Evolutionary conservation across 2,329 filamentous ascomycete genomes (phyloP).

Genomic region (Beauveria brongniartii): DNA sequence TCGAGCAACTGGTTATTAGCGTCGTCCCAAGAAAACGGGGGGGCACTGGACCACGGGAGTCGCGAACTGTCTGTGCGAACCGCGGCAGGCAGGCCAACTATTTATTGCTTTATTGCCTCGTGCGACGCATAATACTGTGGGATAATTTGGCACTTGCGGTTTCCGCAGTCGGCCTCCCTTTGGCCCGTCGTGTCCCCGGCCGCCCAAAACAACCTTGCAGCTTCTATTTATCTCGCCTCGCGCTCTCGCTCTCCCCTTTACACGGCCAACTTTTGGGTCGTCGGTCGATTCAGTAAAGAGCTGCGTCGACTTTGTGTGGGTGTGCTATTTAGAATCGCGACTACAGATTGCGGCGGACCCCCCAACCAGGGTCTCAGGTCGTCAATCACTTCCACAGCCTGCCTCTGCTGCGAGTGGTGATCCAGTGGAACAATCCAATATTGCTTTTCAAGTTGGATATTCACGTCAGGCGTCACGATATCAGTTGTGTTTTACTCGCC

Average conservation of each 20-base stretch:
- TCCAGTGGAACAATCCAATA: not conserved
- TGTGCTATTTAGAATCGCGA: not conserved
- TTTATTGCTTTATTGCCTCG: not conserved
- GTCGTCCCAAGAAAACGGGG: not conserved
- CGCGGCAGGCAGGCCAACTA: not conserved
- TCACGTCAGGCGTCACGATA: not conserved
- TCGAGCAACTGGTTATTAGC: not conserved
- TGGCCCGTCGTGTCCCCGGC: not conserved
- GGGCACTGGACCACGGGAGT: not conserved
- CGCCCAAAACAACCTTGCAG: not conserved
- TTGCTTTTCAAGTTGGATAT: not conserved
- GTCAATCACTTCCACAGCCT: not conserved
- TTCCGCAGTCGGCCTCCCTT: not conserved
- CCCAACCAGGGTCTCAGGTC: not conserved
- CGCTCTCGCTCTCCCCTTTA: not conserved
- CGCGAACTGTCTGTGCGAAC: slow-evolving; percentile 3
- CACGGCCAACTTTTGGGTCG: not conserved
- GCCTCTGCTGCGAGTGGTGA: not conserved
- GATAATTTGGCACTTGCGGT: not conserved
- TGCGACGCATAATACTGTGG: not conserved
- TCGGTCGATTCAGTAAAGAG: not conserved
- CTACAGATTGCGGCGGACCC: not conserved
- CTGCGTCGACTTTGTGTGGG: not conserved
- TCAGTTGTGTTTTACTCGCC: too few species aligned
- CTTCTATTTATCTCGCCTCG: not conserved